Percentiles rank a stretch among this genome's conserved stretches.
Evolutionary conservation across 352 stramenopile species (phyloP).

Genomic region (Phytophthora meadii): DNA sequence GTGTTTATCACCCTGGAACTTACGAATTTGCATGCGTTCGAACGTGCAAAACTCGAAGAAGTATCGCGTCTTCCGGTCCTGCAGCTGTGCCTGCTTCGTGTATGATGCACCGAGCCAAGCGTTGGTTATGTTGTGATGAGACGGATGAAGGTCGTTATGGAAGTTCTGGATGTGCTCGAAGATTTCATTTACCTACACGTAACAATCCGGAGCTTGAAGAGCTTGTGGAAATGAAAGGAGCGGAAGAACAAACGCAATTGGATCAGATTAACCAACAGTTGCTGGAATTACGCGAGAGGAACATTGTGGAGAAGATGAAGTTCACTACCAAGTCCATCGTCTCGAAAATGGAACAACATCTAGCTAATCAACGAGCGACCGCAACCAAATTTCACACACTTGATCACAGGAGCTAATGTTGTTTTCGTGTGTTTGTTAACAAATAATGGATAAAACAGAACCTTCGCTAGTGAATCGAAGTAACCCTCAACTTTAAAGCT

Average conservation of each 20-base stretch:
- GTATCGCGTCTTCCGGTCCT: constrained; percentile 4
- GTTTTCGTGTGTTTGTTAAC: too few relatives aligned
- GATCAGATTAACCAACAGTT: constrained; percentile 70
- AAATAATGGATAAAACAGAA: too few relatives aligned
- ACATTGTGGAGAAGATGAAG: constrained; percentile 65
- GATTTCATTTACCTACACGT: constrained; percentile 67
- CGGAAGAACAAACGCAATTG: constrained; percentile 49
- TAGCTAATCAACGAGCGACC: constrained; percentile 48
- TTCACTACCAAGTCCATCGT: constrained; percentile 54
- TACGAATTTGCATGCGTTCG: constrained; percentile 75
- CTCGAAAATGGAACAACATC: constrained; percentile 56
- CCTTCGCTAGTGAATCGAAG: too few relatives aligned
- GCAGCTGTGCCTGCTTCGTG: constrained; percentile 42
- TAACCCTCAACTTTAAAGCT: too few relatives aligned
- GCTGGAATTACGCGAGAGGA: constrained; percentile 59
- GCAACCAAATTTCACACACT: constrained; percentile 64
- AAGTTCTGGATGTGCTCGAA: constrained; percentile 59
- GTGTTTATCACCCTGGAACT: constrained; percentile 62
- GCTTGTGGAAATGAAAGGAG: constrained; percentile 52
- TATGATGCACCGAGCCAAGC: constrained; percentile 75
- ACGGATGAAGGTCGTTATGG: constrained; percentile 75
- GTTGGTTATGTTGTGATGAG: constrained; percentile 81
- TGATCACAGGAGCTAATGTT: constrained; percentile 38
- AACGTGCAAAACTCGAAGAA: constrained; percentile 55
- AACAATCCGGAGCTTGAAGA: constrained; percentile 49